These are phyloP conservation scores for Boletellus sp. DNA, from an alignment of 1,284 basidiomycete genomes.

Conservation along the genomic window DNA sequence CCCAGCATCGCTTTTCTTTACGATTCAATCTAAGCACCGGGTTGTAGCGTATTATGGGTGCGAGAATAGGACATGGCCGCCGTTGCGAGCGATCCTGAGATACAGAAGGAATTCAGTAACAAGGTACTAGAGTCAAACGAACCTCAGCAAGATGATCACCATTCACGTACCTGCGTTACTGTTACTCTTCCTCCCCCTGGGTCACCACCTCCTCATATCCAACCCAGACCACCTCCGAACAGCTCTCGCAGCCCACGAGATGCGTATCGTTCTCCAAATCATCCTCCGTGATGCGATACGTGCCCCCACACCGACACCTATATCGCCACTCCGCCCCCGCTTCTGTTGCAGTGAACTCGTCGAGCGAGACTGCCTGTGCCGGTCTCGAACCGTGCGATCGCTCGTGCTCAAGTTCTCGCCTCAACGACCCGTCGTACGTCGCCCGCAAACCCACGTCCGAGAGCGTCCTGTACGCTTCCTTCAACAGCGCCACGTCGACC, in stretches of 20 bases:
- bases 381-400: constrained; percentile 49
- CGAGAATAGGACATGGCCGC: no score
- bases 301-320: constrained; percentile 67
- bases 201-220: constrained; percentile 56
- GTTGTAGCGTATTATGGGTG: no score
- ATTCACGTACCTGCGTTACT: no score
- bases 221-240: constrained; percentile 76
- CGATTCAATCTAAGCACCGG: no score
- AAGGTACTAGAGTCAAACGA: no score
- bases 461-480: constrained; percentile 59
- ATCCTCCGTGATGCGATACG: constrained; percentile 50
- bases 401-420: not conserved
- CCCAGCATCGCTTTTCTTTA: no score
- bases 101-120: no score
- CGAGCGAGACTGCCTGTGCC: constrained; percentile 72
- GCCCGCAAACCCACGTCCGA: constrained; percentile 37
- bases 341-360: constrained; percentile 52
- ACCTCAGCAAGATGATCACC: no score
- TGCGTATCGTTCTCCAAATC: constrained; percentile 66
- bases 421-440: constrained; percentile 44
- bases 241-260: constrained; percentile 63
- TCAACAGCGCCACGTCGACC: constrained; percentile 53
- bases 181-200: not conserved
- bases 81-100: no score
- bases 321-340: constrained; percentile 46